Evolutionary conservation across 306 rosid species (phyloP).

Genomic region (Urtica urens): DNA sequence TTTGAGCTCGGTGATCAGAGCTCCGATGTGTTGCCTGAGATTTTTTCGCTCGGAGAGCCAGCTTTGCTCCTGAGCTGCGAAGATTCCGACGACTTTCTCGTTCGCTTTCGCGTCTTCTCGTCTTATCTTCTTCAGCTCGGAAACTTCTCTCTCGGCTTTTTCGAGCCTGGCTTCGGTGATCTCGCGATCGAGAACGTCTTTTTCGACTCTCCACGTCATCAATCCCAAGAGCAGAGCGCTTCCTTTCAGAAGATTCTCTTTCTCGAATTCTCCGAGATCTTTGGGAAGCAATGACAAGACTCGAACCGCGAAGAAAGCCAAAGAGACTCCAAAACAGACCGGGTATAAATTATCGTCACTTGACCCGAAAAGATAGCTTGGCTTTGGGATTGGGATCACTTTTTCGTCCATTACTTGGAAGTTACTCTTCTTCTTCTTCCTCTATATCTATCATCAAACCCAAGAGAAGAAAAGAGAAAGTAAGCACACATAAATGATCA

Average conservation of each 20-base stretch:
- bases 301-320: constrained; percentile 71
- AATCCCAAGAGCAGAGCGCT: constrained; percentile 78
- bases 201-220: constrained; percentile 68
- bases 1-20: constrained; percentile 49
- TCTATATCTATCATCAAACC: constrained; percentile 19
- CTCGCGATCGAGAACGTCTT: constrained; percentile 23
- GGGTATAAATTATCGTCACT: constrained; percentile 43
- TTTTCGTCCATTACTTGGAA: constrained; percentile 52
- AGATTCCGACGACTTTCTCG: constrained; percentile 87
- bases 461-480: background rate
- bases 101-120: constrained; percentile 91
- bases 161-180: constrained; percentile 32
- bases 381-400: constrained; percentile 21
- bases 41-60: constrained; percentile 74
- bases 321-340: constrained; percentile 73
- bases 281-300: constrained; percentile 36
- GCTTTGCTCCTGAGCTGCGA: constrained; percentile 80
- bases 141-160: constrained; percentile 49
- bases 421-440: constrained; percentile 20
- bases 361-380: constrained; percentile 25
- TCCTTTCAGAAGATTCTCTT: constrained; percentile 64
- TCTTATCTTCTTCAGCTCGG: constrained; percentile 57
- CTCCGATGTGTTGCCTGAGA: constrained; percentile 58
- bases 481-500: no score
- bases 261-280: constrained; percentile 36